phyloP scores from a whole-genome alignment of 768 basidiomycete genomes.

The Serendipita sp. region DNA sequence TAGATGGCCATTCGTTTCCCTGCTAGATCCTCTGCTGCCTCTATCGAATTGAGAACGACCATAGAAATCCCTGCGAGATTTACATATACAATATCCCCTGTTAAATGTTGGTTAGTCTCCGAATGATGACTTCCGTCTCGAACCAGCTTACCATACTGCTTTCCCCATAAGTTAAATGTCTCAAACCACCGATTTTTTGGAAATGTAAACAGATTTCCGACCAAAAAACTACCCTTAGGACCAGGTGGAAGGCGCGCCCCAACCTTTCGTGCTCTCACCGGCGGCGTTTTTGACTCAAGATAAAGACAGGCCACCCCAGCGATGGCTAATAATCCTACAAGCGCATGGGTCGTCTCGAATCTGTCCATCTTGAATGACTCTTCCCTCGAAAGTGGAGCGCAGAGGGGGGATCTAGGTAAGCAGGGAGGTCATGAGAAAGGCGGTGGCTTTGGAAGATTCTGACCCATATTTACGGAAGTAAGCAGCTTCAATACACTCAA shows the following conservation, averaged over 20 bases:
- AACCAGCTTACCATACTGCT: not conserved
- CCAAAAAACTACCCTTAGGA: not conserved
- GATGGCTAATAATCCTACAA: not conserved
- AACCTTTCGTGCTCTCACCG: not conserved
- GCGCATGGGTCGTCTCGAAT: too few relatives aligned
- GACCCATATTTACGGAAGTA: too few relatives aligned
- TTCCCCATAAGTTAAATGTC: not conserved
- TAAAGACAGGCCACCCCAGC: not conserved
- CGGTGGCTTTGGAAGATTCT: too few relatives aligned
- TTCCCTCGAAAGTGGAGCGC: too few relatives aligned
- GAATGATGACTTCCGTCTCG: too few relatives aligned
- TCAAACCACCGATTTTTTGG: not conserved
- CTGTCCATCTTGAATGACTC: too few relatives aligned
- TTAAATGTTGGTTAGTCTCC: not conserved
- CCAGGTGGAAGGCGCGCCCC: not conserved
- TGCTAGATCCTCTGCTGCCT: conserved; percentile 10
- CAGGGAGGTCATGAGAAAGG: too few relatives aligned
- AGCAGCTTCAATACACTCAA: too few relatives aligned
- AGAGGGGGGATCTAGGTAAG: too few relatives aligned
- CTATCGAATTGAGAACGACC: conserved; percentile 11
- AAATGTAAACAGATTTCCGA: not conserved
- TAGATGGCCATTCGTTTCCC: conserved; percentile 12
- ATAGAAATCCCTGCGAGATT: conserved; percentile 11
- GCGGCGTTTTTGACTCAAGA: not conserved
- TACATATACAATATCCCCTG: conserved; percentile 14